A percentile compares a stretch with the other conserved stretches of the same genome.
Conservation (phyloP, 1,139 yeast species). For the Lodderomyces jiufengensis region DNA sequence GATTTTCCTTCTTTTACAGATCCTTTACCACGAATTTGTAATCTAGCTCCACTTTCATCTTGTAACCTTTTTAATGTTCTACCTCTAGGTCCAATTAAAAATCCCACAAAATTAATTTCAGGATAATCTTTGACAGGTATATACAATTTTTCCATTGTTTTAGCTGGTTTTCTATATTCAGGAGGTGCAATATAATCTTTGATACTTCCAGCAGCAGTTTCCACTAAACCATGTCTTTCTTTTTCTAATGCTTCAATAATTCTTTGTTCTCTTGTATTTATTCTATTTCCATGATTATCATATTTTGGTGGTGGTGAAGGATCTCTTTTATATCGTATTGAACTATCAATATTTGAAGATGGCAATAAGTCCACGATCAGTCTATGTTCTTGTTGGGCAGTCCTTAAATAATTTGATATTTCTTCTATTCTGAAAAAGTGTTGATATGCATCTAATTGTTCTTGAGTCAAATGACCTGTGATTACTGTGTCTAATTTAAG, state of each 20-base stretch:
- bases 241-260: conserved; percentile 60
- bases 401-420: conserved; percentile 43
- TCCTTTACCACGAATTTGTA: conserved; percentile 90
- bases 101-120: conserved; percentile 88
- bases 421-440: conserved; percentile 76
- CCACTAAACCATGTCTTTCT: conserved; percentile 77
- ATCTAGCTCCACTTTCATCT: conserved; percentile 77
- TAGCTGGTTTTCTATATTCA: conserved; percentile 69
- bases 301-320: conserved; percentile 94
- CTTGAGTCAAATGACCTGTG: conserved; percentile 65
- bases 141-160: conserved; percentile 75
- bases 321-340: conserved; percentile 46
- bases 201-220: conserved; percentile 63
- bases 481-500: conserved; percentile 38
- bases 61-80: conserved; percentile 80
- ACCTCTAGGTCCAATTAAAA: conserved; percentile 93
- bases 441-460: conserved; percentile 82
- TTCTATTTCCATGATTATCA: conserved; percentile 77
- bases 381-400: conserved; percentile 51
- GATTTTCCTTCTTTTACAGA: conserved; percentile 91
- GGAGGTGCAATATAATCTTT: conserved; percentile 82
- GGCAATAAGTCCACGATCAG: conserved; percentile 40
- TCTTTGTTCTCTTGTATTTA: conserved; percentile 76
- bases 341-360: conserved; percentile 24
- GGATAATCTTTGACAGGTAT: conserved; percentile 89